Evolutionary conservation across 495 filamentous ascomycete genomes (phyloP), one percentile per base, ranked within the genome.

Genomic region (Wilcoxina mikolae): DNA sequence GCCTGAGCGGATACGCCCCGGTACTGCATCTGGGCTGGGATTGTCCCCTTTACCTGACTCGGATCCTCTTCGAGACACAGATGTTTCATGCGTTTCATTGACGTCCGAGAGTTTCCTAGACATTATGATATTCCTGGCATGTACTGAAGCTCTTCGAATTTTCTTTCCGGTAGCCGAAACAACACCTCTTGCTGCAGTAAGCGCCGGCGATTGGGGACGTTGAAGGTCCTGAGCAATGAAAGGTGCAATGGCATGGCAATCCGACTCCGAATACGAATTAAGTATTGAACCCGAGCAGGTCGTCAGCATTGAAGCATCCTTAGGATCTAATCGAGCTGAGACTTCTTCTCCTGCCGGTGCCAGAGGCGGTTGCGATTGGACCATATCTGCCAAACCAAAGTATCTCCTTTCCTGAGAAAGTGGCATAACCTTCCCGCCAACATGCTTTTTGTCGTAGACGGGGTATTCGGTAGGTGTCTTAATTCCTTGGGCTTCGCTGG

Each of bases 341-440:
- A 18, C n/a, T 9, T 28, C 15, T 24, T 45, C 42, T 7, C 47
- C 47, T 26, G 22, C 47, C 3, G 47, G 4, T 7, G 47, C 47
- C 15, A 50, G n/a, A 7, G 47, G 47, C 11, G 47, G 47, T 25
- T 50, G 23, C 47, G 47, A 50, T 33, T 50, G 47, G 15, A 50
- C 27, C 47, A 50, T 50, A 31, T 50, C 27, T 33, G 27, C 27
- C 3, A 28, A n/a, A 22, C n/a, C 12, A 25, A 50, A 50, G 24
- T 50, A 50, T 11, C 22, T 50, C 23, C 10, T 28, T 25, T 50
- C 47, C 22, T 50, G 10, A 15, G 4, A 3, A 10, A 11, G 47
- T 28, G 47, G 23, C 27, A 33, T 28, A n/a, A n/a, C 24, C 15
- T 28, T 28, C 12, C 47, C 27, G 12, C 47, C 47, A 25, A 50